phyloP scores from a whole-genome alignment of 116 monocot genomes.

The Posidonia oceanica region DNA sequence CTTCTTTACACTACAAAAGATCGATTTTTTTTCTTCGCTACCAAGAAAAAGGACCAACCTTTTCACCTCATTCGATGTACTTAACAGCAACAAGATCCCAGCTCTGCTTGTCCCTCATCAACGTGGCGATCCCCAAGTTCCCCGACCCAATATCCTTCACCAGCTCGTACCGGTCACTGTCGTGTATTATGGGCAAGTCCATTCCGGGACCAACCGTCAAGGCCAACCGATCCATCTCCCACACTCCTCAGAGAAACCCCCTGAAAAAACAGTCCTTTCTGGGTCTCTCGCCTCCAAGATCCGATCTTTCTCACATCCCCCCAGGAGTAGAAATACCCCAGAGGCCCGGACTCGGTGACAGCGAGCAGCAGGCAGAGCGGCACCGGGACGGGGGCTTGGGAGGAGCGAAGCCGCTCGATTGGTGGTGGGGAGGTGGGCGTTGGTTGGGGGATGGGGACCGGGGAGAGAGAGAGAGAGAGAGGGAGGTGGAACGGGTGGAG shows the following conservation, averaged over 20 bases:
- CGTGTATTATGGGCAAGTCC: conserved; percentile 81
- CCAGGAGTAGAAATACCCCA: neutral
- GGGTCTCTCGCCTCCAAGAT: neutral
- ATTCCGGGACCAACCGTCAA: conserved; percentile 49
- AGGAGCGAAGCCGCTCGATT: neutral
- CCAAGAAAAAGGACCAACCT: conserved; percentile 25
- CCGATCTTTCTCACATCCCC: neutral
- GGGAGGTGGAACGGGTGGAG: too few species aligned
- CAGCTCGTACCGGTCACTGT: conserved; percentile 77
- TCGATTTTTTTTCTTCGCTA: neutral
- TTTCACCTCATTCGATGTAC: conserved; percentile 83
- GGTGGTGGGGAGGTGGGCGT: neutral
- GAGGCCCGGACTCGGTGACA: neutral
- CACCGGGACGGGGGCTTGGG: neutral
- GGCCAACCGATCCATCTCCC: conserved; percentile 48
- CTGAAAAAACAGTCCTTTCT: too few species aligned
- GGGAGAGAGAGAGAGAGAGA: too few species aligned
- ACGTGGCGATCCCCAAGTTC: conserved; percentile 80
- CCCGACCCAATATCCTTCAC: conserved; percentile 74
- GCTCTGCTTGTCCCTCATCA: conserved; percentile 75
- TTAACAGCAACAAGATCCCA: conserved; percentile 79
- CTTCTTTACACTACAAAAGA: neutral
- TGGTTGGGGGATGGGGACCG: neutral
- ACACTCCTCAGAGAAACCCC: too few species aligned
- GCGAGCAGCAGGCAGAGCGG: neutral